Evolutionary conservation across 306 rosid species (phyloP).

Genomic region (Hippophae gyantsensis): DNA sequence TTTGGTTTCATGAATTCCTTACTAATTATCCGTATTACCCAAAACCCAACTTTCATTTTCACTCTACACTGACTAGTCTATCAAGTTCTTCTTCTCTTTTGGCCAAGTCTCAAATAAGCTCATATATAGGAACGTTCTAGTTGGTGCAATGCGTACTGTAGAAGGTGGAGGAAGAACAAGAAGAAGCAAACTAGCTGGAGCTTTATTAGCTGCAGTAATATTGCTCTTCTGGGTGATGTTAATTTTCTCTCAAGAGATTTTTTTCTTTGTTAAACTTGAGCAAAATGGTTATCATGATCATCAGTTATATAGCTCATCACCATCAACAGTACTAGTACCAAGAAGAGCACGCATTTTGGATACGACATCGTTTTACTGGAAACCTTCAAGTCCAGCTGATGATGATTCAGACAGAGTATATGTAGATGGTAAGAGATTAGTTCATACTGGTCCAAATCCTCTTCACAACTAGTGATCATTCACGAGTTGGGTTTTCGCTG

Average conservation of each 20-base stretch:
- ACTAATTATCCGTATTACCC: conserved; percentile 20
- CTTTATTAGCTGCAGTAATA: conserved; percentile 25
- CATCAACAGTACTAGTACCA: conserved; percentile 6
- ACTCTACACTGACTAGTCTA: conserved; percentile 8
- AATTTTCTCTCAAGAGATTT: conserved; percentile 35
- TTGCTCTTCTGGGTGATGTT: conserved; percentile 46
- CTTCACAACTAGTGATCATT: conserved; percentile 59
- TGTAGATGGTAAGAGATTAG: conserved; percentile 52
- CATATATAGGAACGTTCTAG: neutral
- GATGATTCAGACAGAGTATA: conserved; percentile 25
- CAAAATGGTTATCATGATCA: conserved; percentile 1
- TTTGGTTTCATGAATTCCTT: neutral
- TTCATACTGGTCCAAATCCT: conserved; percentile 93
- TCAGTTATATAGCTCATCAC: neutral
- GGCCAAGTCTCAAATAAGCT: conserved; percentile 3
- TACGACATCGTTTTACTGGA: conserved; percentile 31
- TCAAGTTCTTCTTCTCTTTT: conserved; percentile 22
- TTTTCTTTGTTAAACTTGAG: conserved; percentile 21
- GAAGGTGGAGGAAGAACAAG: conserved; percentile 30
- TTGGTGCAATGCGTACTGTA: conserved; percentile 47
- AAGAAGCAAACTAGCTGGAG: conserved; percentile 10
- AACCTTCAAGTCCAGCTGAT: conserved; percentile 21
- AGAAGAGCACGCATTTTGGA: conserved; percentile 24
- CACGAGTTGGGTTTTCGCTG: neutral
- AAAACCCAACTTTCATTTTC: conserved; percentile 5